These are phyloP conservation scores for Citrus glauca DNA, from an alignment of 345 rosid genomes.

Conservation along the genomic window DNA sequence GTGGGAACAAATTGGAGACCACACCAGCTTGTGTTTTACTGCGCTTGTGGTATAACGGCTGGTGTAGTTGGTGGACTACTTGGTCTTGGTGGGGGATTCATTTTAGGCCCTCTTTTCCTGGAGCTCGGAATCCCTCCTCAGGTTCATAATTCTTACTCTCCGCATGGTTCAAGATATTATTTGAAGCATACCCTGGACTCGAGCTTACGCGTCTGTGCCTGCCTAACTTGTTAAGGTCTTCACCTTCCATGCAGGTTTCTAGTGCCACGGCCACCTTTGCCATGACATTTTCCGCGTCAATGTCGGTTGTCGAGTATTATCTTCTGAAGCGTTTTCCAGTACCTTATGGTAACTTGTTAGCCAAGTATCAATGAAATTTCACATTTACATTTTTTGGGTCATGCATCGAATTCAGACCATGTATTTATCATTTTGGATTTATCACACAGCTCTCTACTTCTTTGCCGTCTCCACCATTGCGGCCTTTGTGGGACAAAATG, in stretches of 20 bases:
- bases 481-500: slow-evolving; percentile 21
- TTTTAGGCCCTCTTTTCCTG: slow-evolving; percentile 41
- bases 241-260: slow-evolving; percentile 28
- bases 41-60: slow-evolving; percentile 29
- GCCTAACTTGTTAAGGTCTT: neutral
- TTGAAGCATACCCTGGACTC: neutral
- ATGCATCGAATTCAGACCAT: too few species aligned
- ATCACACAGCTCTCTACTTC: neutral
- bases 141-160: slow-evolving; percentile 13
- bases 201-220: neutral
- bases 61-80: slow-evolving; percentile 48
- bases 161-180: neutral
- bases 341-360: slow-evolving; percentile 1
- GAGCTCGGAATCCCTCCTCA: slow-evolving; percentile 47
- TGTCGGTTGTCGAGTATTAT: slow-evolving; percentile 37
- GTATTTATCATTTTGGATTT: neutral
- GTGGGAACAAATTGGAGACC: slow-evolving; percentile 17
- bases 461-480: neutral
- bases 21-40: slow-evolving; percentile 22
- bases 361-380: neutral
- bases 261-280: slow-evolving; percentile 48
- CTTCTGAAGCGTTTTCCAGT: slow-evolving; percentile 8
- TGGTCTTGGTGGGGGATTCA: slow-evolving; percentile 48
- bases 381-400: too few species aligned
- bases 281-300: slow-evolving; percentile 19